Percentiles rank a stretch among this genome's conserved stretches.
Evolutionary conservation across 1,139 yeast genomes (phyloP).

Genomic region (Eremothecium sinecaudum): DNA sequence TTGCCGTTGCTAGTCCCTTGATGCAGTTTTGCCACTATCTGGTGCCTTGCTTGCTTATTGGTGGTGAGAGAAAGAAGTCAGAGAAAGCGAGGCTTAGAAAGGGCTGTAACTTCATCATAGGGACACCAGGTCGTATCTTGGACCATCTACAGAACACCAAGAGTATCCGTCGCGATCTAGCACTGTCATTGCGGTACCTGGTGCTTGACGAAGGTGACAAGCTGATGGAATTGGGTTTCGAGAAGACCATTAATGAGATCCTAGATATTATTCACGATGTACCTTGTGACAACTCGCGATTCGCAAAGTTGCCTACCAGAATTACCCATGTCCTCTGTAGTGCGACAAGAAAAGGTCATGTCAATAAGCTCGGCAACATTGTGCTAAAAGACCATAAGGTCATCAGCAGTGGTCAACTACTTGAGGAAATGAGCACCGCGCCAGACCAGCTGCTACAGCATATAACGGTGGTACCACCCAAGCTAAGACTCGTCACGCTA

Average conservation of each 20-base stretch:
- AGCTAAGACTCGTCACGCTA: conserved; percentile 72
- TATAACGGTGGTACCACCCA: conserved; percentile 79
- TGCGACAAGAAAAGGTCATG: conserved; percentile 82
- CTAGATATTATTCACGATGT: conserved; percentile 48
- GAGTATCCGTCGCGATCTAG: conserved; percentile 58
- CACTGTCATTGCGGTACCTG: conserved; percentile 69
- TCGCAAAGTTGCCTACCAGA: conserved; percentile 53
- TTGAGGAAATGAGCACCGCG: conserved; percentile 41
- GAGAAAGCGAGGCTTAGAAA: conserved; percentile 86
- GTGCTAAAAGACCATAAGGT: conserved; percentile 64
- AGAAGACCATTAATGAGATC: conserved; percentile 78
- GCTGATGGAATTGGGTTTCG: conserved; percentile 89
- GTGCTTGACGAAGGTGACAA: conserved; percentile 94
- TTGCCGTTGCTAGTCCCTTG: conserved; percentile 64
- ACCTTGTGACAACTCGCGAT: conserved; percentile 34
- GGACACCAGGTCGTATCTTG: conserved; percentile 85
- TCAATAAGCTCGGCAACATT: conserved; percentile 68
- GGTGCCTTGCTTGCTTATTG: conserved; percentile 89
- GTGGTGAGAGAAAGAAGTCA: conserved; percentile 88
- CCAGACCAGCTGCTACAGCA: conserved; percentile 87
- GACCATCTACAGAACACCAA: conserved; percentile 88
- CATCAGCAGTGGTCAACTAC: conserved; percentile 38
- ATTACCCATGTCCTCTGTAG: conserved; percentile 82
- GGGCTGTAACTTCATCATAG: conserved; percentile 81
- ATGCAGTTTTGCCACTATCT: conserved; percentile 67